Percentiles rank a stretch among this genome's conserved stretches.
Conservation (phyloP, 179 eudicot species). For the Silene noctiflora region DNA sequence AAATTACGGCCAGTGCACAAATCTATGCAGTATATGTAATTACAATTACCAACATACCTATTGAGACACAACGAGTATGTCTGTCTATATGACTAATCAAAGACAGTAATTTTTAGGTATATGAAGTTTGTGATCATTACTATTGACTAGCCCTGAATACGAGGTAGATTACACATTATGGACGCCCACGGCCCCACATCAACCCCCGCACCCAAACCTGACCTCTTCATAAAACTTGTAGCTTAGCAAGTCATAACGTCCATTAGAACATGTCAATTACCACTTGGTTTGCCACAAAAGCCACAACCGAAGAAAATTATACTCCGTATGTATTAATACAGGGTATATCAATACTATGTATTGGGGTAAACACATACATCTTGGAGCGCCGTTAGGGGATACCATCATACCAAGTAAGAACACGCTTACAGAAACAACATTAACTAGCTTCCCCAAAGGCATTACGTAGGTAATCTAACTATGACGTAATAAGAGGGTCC, state of each 20-base stretch:
- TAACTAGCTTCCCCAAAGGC: too few species aligned
- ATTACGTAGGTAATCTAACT: too few species aligned
- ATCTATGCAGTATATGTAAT: not conserved
- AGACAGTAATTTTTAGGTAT: not conserved
- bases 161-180: not conserved
- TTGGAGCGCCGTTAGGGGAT: too few species aligned
- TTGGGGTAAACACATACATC: too few species aligned
- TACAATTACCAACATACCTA: not conserved
- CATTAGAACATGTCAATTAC: not conserved
- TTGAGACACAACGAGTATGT: not conserved
- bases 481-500: too few species aligned
- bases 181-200: not conserved
- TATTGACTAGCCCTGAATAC: too few species aligned
- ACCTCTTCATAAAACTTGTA: not conserved
- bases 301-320: too few species aligned
- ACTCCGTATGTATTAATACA: too few species aligned
- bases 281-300: not conserved
- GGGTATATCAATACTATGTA: too few species aligned
- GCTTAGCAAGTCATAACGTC: not conserved
- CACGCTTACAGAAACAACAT: too few species aligned
- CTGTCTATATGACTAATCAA: not conserved
- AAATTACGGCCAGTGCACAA: not conserved
- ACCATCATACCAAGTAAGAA: too few species aligned
- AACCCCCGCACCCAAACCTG: not conserved
- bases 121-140: not conserved